A percentile compares a stretch with the other conserved stretches of the same genome.
Conservation (phyloP, 1,284 basidiomycete species). For the Trametes hirsuta region DNA sequence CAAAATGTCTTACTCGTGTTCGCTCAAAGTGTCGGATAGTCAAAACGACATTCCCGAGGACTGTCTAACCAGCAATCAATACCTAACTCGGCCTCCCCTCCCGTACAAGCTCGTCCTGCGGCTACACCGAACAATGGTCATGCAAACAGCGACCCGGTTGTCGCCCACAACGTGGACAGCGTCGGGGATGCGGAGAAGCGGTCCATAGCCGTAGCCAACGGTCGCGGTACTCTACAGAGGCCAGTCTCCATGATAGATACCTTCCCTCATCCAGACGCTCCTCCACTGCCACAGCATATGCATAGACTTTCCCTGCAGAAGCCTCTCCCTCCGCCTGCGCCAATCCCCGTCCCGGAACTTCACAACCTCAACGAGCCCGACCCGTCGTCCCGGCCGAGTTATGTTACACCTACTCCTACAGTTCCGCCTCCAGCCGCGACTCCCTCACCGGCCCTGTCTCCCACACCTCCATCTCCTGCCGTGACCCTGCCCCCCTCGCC, state of each 20-base stretch:
- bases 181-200: slow-evolving; percentile 23
- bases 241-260: slow-evolving; percentile 28
- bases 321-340: slow-evolving; percentile 13
- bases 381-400: slow-evolving; percentile 1
- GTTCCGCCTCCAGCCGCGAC: neutral
- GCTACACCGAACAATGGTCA: slow-evolving; percentile 25
- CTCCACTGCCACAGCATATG: slow-evolving; percentile 1
- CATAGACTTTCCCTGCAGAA: neutral
- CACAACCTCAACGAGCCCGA: neutral
- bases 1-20: slow-evolving; percentile 2
- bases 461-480: slow-evolving; percentile 10
- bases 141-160: slow-evolving; percentile 24
- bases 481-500: slow-evolving; percentile 13
- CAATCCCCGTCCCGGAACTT: slow-evolving; percentile 10
- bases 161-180: slow-evolving; percentile 21
- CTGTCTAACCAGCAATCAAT: slow-evolving; percentile 43
- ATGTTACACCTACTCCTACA: neutral
- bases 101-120: slow-evolving; percentile 23
- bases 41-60: slow-evolving; percentile 70
- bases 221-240: slow-evolving; percentile 14
- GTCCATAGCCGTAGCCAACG: slow-evolving; percentile 17
- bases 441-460: neutral
- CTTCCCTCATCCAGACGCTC: slow-evolving; percentile 14
- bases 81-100: slow-evolving; percentile 38
- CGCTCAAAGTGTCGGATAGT: slow-evolving; percentile 42